Percentiles rank a stretch among this genome's conserved stretches.
phyloP scores from a whole-genome alignment of 2,329 filamentous ascomycete species.

The Leptographium wingfieldii region DNA sequence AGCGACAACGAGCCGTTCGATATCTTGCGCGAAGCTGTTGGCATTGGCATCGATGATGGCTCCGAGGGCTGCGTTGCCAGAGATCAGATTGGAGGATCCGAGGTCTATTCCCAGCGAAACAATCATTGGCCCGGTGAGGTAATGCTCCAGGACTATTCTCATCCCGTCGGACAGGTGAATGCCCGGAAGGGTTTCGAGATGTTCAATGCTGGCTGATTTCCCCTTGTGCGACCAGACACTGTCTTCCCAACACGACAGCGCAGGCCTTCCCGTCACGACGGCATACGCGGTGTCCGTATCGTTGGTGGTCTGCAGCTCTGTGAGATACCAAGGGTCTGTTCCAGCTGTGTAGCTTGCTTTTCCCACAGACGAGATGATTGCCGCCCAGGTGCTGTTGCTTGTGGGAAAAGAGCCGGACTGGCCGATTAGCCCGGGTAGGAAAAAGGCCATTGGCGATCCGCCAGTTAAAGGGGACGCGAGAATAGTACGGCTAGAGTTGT shows the following conservation, averaged over 20 bases:
- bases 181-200: slow-evolving; percentile 11
- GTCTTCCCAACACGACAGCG: slow-evolving; percentile 15
- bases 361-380: slow-evolving; percentile 14
- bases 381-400: slow-evolving; percentile 15
- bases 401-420: background rate
- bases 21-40: slow-evolving; percentile 14
- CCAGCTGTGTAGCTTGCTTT: slow-evolving; percentile 13
- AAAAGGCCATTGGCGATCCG: background rate
- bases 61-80: slow-evolving; percentile 8
- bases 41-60: slow-evolving; percentile 13
- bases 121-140: slow-evolving; percentile 11
- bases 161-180: slow-evolving; percentile 9
- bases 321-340: slow-evolving; percentile 14
- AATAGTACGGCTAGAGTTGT: background rate
- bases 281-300: slow-evolving; percentile 2
- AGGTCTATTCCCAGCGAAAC: slow-evolving; percentile 8
- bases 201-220: slow-evolving; percentile 8
- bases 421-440: background rate
- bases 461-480: background rate
- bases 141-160: slow-evolving; percentile 5
- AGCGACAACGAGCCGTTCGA: slow-evolving; percentile 15
- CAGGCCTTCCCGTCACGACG: slow-evolving; percentile 11
- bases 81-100: slow-evolving; percentile 10
- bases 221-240: slow-evolving; percentile 15
- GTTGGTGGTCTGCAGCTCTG: background rate